Percentiles rank a stretch among this genome's conserved stretches.
These are phyloP conservation scores for Dactylellina cionopaga DNA, from an alignment of 2,329 filamentous ascomycete genomes.

Conservation along the genomic window DNA sequence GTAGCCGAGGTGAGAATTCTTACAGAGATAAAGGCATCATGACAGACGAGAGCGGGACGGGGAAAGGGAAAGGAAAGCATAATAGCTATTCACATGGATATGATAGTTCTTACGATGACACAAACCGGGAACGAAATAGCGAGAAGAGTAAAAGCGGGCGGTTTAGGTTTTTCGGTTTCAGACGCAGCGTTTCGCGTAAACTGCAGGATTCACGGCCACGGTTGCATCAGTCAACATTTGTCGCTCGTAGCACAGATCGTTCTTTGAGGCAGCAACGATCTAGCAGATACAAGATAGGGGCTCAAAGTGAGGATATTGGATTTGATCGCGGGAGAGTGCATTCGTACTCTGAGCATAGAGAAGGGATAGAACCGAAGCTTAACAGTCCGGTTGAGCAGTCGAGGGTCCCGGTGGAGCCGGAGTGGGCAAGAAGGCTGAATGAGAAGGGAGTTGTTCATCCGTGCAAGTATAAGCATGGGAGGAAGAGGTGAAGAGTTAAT, in stretches of 20 bases:
- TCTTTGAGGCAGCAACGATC: too few species aligned
- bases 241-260: too few species aligned
- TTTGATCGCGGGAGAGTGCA: too few species aligned
- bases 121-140: not conserved
- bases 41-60: constrained; percentile 2
- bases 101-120: not conserved
- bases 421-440: constrained; percentile 16
- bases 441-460: constrained; percentile 3
- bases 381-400: not conserved
- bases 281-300: too few species aligned
- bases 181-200: too few species aligned
- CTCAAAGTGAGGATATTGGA: not conserved
- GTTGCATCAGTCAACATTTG: too few species aligned
- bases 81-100: not conserved
- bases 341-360: not conserved
- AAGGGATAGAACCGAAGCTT: not conserved
- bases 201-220: too few species aligned
- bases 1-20: too few species aligned
- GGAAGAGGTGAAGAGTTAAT: not conserved
- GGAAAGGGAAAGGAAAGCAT: constrained; percentile 30
- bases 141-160: not conserved
- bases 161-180: not conserved
- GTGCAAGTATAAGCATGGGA: constrained; percentile 24
- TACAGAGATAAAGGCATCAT: too few species aligned
- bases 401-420: constrained; percentile 10